Base-by-base conservation (phyloP, 805 yeast species). In the Schwanniomyces polymorphus region DNA sequence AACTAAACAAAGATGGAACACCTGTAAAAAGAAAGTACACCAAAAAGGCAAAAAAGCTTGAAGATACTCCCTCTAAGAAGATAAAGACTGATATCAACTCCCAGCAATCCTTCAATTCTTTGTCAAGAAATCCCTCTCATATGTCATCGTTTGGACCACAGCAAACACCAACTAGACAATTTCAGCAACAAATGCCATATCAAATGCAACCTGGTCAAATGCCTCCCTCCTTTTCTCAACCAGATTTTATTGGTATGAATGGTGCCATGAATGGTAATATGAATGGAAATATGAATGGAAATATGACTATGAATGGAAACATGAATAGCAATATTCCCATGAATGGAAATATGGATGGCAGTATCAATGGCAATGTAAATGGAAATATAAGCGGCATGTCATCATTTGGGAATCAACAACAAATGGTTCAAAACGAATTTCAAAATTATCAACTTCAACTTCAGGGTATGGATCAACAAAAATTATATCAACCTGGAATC, bases 21-120 rank as follows among this genome's bases (percentile, higher is more conserved):
- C 77, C 74, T 1, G 63, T 65, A 23, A 72, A 72, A 47, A 61
- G 77, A 35, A 71, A 72, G 49, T 72, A 72, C 52, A 67, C 73
- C 23, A 80, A 78, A 51, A 78, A 89, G 46, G 89, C 92, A 1
- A 71, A 73, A 42, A 82, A 81, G 56, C 82, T 81, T 54, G 83
- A 78, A 1, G 95, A 88, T 4, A 71, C 55, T 65, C 80, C 48
- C 47, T 74, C 45, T 72, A 81, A 59, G 81, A 87, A 52, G 61
- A 73, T 27, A 44, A 66, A 63, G 48, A 50, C 54, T 14, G 70
- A 60, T 7, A 42, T 47, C 40, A 44, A 44, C n/a, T 51, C 47
- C 52, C 35, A 27, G 14, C 29, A 38, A n/a, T 53, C 56, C 21
- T 52, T 51, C 45, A 44, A 45, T 47, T 39, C 46, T 10, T 35